Conservation (phyloP, 208 protist genomes). For the Leishmania braziliensis region DNA sequence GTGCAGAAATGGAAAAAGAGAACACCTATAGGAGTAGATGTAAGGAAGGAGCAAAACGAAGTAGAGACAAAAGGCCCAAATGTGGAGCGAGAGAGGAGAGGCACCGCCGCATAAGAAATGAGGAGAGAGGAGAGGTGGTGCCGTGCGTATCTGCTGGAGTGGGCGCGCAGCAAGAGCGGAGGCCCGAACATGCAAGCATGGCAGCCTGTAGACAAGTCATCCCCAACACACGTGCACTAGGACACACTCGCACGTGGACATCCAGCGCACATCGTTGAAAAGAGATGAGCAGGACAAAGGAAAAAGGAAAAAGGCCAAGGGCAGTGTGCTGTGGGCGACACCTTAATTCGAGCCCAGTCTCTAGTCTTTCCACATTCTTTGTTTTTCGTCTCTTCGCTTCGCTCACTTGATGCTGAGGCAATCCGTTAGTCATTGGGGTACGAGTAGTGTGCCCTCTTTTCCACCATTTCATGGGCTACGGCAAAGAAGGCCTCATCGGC, state of each 20-base stretch:
- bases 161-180: background rate
- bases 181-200: background rate
- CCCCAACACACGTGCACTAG: background rate
- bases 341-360: background rate
- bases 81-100: background rate
- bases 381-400: background rate
- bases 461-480: constrained; percentile 70
- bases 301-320: background rate
- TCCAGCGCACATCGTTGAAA: background rate
- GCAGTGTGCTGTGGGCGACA: too few relatives aligned
- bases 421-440: constrained; percentile 48
- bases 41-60: background rate
- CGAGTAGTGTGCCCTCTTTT: constrained; percentile 44
- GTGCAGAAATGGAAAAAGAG: background rate
- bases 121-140: background rate
- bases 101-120: background rate
- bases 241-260: background rate
- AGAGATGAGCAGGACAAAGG: background rate
- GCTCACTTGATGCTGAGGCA: background rate
- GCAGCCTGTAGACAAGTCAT: background rate
- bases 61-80: background rate
- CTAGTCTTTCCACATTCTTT: background rate
- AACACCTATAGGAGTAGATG: background rate
- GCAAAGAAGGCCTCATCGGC: constrained; percentile 62
- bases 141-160: background rate